phyloP scores from a whole-genome alignment of 1,284 basidiomycete genomes.

The Cutaneotrichosporon cutaneum region DNA sequence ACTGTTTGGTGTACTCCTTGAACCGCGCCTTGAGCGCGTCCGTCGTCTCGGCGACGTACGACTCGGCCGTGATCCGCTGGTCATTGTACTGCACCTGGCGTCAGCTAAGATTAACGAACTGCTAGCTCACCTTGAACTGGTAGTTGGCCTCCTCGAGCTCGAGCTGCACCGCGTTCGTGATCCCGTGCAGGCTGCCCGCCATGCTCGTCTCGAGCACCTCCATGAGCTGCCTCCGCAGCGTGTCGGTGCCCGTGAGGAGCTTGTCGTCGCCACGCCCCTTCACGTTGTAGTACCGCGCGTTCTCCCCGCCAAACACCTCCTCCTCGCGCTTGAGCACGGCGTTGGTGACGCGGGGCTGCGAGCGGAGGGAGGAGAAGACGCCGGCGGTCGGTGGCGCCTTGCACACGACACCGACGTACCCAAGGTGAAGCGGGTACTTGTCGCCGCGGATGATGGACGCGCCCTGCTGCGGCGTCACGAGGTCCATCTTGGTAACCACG shows the following conservation, averaged over 20 bases:
- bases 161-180: constrained; percentile 93
- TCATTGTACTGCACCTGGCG: constrained; percentile 94
- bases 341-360: constrained; percentile 51
- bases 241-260: constrained; percentile 85
- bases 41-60: constrained; percentile 95
- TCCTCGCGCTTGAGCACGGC: constrained; percentile 70
- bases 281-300: constrained; percentile 60
- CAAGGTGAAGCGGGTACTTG: constrained; percentile 93
- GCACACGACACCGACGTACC: constrained; percentile 96
- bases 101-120: constrained; percentile 57
- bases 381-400: constrained; percentile 59
- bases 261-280: constrained; percentile 40
- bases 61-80: constrained; percentile 87
- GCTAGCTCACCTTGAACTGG: constrained; percentile 74
- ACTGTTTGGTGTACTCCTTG: constrained; percentile 78
- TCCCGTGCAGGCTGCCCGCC: constrained; percentile 90
- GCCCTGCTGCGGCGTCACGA: constrained; percentile 82
- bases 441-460: constrained; percentile 81
- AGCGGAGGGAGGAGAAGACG: constrained; percentile 51
- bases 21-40: constrained; percentile 89
- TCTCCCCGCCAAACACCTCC: constrained; percentile 75
- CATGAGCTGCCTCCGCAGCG: constrained; percentile 85
- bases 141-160: constrained; percentile 96
- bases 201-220: constrained; percentile 95
- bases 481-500: constrained; percentile 98